These are phyloP conservation scores for Chytridium lagenaria DNA, from an alignment of 371 early-diverging fungal species.

Conservation along the genomic window DNA sequence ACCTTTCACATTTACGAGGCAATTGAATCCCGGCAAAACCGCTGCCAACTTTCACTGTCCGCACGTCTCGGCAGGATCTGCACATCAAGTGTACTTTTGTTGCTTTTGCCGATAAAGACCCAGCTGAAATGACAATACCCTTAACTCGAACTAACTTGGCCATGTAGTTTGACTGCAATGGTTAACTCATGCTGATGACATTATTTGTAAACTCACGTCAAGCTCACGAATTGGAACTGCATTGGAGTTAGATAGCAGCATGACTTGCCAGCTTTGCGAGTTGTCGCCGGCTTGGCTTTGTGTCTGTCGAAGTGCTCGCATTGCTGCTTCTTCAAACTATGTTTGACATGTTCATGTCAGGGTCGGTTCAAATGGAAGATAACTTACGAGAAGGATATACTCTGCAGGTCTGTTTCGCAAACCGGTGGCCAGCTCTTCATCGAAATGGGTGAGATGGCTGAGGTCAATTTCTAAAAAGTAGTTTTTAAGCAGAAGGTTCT, in stretches of 20 bases:
- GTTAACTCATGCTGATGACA: not conserved
- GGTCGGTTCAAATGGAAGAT: not conserved
- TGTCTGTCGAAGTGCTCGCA: conserved; percentile 52
- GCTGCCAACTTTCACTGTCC: conserved; percentile 77
- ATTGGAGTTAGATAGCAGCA: conserved; percentile 81
- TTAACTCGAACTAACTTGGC: conserved; percentile 94
- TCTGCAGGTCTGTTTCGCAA: conserved; percentile 80
- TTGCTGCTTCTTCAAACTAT: conserved; percentile 89
- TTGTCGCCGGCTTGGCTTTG: conserved; percentile 51
- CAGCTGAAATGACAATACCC: conserved; percentile 97
- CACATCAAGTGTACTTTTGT: conserved; percentile 88
- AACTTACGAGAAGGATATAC: conserved; percentile 75
- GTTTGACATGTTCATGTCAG: not conserved
- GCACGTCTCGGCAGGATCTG: conserved; percentile 81
- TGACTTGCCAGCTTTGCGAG: conserved; percentile 86
- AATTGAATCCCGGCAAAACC: conserved; percentile 86
- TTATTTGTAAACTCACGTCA: conserved; percentile 57
- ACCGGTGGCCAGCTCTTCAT: conserved; percentile 81
- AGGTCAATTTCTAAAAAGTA: conserved; percentile 85
- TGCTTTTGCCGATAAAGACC: conserved; percentile 88
- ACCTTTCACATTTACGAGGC: conserved; percentile 89
- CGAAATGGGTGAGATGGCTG: conserved; percentile 79
- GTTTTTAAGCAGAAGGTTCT: conserved; percentile 77
- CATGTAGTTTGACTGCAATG: conserved; percentile 76
- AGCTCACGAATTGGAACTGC: conserved; percentile 85